These are phyloP conservation scores for Cercospora zeae-maydis DNA, from an alignment of 2,329 filamentous ascomycete species.

Conservation along the genomic window DNA sequence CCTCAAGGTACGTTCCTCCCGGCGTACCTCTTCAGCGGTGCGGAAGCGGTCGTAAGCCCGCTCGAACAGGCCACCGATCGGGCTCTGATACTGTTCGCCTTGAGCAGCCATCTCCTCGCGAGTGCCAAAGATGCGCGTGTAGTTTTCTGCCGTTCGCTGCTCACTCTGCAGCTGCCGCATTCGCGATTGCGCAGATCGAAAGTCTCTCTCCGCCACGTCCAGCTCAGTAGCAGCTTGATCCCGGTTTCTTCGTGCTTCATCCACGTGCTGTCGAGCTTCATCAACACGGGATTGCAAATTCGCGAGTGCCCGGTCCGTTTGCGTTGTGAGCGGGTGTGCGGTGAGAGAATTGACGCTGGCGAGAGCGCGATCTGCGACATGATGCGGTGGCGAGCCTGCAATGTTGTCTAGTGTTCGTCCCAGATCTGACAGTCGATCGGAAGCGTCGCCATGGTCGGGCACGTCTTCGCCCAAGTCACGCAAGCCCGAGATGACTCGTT, in stretches of 20 bases:
- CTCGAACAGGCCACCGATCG: conserved; percentile 47
- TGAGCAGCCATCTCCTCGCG: conserved; percentile 46
- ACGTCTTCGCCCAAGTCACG: conserved; percentile 38
- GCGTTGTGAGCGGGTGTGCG: conserved; percentile 14
- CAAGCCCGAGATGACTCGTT: conserved; percentile 38
- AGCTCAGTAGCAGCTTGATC: conserved; percentile 36
- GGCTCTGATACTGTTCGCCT: conserved; percentile 49
- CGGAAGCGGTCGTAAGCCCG: conserved; percentile 44
- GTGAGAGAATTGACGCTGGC: conserved; percentile 25
- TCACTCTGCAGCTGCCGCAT: conserved; percentile 36
- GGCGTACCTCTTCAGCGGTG: conserved; percentile 40
- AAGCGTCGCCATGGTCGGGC: conserved; percentile 34
- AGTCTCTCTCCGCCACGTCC: conserved; percentile 35
- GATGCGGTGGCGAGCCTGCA: conserved; percentile 20
- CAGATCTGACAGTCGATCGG: conserved; percentile 29
- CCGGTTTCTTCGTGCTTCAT: conserved; percentile 34
- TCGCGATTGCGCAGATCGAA: conserved; percentile 32
- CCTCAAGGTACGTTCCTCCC: conserved; percentile 35
- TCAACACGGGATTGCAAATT: conserved; percentile 33
- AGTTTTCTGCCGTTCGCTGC: conserved; percentile 38
- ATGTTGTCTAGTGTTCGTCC: conserved; percentile 34
- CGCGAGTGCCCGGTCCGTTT: conserved; percentile 26
- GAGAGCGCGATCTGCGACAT: conserved; percentile 26
- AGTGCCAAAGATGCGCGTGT: conserved; percentile 45
- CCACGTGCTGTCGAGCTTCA: conserved; percentile 31